Base-by-base conservation (phyloP, 805 yeast genomes). In the Saturnispora silvae region DNA sequence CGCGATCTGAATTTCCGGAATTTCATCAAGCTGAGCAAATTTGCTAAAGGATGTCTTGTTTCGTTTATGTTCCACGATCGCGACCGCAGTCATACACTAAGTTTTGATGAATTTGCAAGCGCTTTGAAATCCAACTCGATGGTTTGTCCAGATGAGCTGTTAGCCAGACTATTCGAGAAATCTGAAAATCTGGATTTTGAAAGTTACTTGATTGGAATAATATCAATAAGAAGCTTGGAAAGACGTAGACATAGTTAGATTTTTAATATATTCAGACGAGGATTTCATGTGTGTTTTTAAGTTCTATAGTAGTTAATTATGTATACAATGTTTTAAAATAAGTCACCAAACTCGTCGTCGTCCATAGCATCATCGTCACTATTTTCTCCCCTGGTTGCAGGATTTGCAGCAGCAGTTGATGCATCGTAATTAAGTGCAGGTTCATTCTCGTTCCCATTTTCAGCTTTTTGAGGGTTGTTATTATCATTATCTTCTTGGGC, bases 21-120 rank as follows among this genome's bases (percentile, higher is more conserved):
- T 20, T 57, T 57, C 34, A 45, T 57, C 16, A 45, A 45, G n/a
- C 29, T 57, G 35, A 47, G 54, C 31, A 40, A 37, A n/a, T 57
- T 57, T 35, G 24, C 56, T 16, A 52, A 56, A 37, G 59, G 59
- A 3, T 57, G 60, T 41, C 50, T 43, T 35, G 50, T 45, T 3
- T 53, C 57, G 11, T 57, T 57, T 39, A 46, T 45, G 17, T 50
- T 43, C 40, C 52, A 55, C 38, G 61, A 57, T 40, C 38, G 37
- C 2, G 23, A 5, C 7, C 33, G 18, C n/a, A 24, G 39, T 11
- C 50, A 51, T 28, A 37, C 38, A 20, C 40, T 57, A 20, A 53
- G 51, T 20, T 45, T 51, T 14, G 41, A 45, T 3, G 61, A 57
- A 35, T 57, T 57, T 26, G 34, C 35, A n/a, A 43, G 40, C 32